A percentile compares a stretch with the other conserved stretches of the same genome.
Evolutionary conservation across 2,329 filamentous ascomycete species (phyloP).

Genomic region (Lasiodiplodia sp.): DNA sequence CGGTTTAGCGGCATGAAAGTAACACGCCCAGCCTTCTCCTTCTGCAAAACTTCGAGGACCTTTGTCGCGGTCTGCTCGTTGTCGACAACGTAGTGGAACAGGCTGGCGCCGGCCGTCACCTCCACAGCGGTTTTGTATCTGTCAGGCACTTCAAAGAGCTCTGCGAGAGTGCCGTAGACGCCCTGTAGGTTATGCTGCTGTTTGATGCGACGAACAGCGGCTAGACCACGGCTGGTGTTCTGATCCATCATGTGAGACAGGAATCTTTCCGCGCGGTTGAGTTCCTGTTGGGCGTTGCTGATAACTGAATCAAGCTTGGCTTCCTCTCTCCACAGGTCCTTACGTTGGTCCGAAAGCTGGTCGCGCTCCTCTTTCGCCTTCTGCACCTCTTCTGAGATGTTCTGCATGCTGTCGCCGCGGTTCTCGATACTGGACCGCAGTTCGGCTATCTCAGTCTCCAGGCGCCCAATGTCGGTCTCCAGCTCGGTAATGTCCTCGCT

Average conservation of each 20-base stretch:
- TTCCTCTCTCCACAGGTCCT: conserved; percentile 86
- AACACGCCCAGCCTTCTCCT: conserved; percentile 81
- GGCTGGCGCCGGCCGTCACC: conserved; percentile 87
- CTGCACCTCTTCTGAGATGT: conserved; percentile 76
- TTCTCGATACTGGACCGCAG: conserved; percentile 78
- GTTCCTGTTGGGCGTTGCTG: conserved; percentile 76
- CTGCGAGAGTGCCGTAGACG: conserved; percentile 90
- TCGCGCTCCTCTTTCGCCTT: conserved; percentile 80
- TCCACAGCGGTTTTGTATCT: conserved; percentile 89
- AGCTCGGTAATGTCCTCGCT: conserved; percentile 81
- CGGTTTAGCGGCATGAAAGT: conserved; percentile 95
- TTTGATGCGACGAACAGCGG: conserved; percentile 85
- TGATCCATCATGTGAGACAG: conserved; percentile 88
- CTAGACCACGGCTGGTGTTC: conserved; percentile 83
- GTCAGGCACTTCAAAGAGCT: conserved; percentile 87
- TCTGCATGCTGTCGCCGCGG: conserved; percentile 76
- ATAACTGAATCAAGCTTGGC: conserved; percentile 84
- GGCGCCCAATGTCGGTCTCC: conserved; percentile 71
- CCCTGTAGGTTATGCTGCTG: conserved; percentile 80
- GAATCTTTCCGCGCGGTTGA: conserved; percentile 77
- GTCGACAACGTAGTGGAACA: conserved; percentile 97
- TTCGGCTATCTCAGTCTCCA: conserved; percentile 75
- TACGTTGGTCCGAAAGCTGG: conserved; percentile 83
- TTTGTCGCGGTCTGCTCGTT: conserved; percentile 85
- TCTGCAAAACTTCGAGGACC: conserved; percentile 80